Conservation (phyloP, 2,329 filamentous ascomycete species). For the Boeremia lycopersici region DNA sequence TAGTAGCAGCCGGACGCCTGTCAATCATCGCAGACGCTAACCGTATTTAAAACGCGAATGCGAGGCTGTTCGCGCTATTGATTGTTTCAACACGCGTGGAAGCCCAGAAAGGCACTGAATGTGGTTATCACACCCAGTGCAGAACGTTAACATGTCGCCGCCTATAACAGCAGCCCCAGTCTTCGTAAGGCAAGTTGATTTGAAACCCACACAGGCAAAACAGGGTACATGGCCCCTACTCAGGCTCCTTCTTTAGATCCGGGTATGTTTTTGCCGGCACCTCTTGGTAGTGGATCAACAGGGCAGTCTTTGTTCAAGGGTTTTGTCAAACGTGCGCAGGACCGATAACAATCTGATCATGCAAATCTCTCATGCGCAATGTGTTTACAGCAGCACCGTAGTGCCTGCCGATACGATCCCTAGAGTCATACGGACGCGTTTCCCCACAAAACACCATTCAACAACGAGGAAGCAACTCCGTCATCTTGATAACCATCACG, state of each 20-base stretch:
- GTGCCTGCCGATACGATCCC: constrained; percentile 1
- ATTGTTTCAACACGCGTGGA: constrained; percentile 19
- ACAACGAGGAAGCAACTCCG: constrained; percentile 12
- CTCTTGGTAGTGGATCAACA: neutral
- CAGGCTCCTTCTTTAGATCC: neutral
- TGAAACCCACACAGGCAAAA: neutral
- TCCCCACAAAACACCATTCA: constrained; percentile 10
- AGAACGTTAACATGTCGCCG: neutral
- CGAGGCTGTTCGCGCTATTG: constrained; percentile 18
- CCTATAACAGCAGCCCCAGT: constrained; percentile 7
- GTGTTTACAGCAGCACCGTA: constrained; percentile 7
- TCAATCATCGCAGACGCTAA: constrained; percentile 14
- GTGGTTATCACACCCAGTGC: constrained; percentile 1
- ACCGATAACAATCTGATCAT: constrained; percentile 5
- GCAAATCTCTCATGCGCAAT: constrained; percentile 1
- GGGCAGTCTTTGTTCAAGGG: neutral
- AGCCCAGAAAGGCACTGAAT: constrained; percentile 1
- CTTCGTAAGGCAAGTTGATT: neutral
- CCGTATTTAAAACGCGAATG: constrained; percentile 6
- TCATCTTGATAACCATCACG: neutral
- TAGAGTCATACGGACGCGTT: constrained; percentile 1
- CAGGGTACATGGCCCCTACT: neutral
- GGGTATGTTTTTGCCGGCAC: neutral
- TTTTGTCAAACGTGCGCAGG: constrained; percentile 1
- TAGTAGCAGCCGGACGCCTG: constrained; percentile 16